These are phyloP conservation scores for Lactarius indigo DNA, from an alignment of 768 basidiomycete genomes.

Conservation along the genomic window DNA sequence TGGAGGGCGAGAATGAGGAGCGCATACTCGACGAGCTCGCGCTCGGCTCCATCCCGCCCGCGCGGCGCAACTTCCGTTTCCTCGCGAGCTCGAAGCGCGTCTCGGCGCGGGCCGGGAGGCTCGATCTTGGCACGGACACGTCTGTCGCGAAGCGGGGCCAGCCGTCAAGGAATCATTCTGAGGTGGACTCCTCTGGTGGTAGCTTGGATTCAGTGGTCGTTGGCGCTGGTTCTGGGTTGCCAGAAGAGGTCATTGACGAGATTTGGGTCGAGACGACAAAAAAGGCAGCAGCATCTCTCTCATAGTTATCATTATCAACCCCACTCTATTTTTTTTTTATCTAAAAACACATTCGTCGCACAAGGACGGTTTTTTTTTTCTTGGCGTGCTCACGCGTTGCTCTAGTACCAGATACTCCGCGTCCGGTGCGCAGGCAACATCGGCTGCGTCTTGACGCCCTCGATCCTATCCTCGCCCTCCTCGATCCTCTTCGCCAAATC, in stretches of 20 bases:
- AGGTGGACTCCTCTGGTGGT: not conserved
- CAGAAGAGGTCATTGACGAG: not conserved
- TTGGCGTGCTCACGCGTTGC: not conserved
- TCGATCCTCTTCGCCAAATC: slow-evolving; percentile 79
- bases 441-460: slow-evolving; percentile 49
- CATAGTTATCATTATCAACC: too few relatives aligned
- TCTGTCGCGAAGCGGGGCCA: not conserved
- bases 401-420: slow-evolving; percentile 86
- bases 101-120: slow-evolving; percentile 12
- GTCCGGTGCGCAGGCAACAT: slow-evolving; percentile 74
- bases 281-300: too few relatives aligned
- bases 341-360: too few relatives aligned
- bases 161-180: not conserved
- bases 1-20: slow-evolving; percentile 23
- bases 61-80: slow-evolving; percentile 25
- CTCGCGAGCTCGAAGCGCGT: slow-evolving; percentile 5
- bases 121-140: not conserved
- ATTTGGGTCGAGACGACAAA: not conserved
- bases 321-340: too few relatives aligned
- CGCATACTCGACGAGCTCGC: slow-evolving; percentile 22
- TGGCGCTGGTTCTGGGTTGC: not conserved
- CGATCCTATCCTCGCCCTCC: slow-evolving; percentile 52
- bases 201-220: not conserved
- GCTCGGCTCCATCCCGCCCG: slow-evolving; percentile 17
- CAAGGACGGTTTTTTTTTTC: not conserved